These are phyloP conservation scores for Aegle marmelos DNA, from an alignment of 345 rosid species.

Conservation along the genomic window DNA sequence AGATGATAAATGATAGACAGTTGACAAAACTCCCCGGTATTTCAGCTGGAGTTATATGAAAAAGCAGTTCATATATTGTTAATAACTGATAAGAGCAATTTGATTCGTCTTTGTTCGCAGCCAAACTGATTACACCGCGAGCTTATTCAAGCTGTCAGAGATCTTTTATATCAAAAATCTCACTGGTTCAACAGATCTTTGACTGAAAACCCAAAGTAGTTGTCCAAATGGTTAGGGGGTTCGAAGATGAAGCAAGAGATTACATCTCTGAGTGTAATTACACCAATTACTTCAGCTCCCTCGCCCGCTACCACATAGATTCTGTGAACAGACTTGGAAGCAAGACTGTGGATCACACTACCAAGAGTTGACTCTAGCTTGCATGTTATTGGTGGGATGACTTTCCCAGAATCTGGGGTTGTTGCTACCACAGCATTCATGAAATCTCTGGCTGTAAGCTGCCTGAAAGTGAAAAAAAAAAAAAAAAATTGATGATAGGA, in stretches of 20 bases:
- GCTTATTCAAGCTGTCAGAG: not conserved
- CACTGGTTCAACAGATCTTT: conserved; percentile 54
- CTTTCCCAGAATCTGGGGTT: conserved; percentile 38
- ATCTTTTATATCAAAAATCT: conserved; percentile 13
- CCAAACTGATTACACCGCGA: not conserved
- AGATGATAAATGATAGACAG: conserved; percentile 38
- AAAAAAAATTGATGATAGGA: conserved; percentile 1
- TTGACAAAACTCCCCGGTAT: conserved; percentile 50
- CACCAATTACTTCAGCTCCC: conserved; percentile 62
- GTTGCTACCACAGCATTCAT: conserved; percentile 44
- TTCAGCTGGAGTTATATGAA: conserved; percentile 36
- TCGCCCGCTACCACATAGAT: conserved; percentile 52
- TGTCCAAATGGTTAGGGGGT: conserved; percentile 68
- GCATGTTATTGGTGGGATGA: conserved; percentile 64
- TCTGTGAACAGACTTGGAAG: conserved; percentile 68
- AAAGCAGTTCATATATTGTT: not conserved
- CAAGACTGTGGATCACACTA: conserved; percentile 62
- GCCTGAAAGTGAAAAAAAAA: conserved; percentile 34
- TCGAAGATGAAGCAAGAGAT: conserved; percentile 83
- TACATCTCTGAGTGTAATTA: conserved; percentile 85
- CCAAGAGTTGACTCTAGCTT: conserved; percentile 55
- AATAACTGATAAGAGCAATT: not conserved
- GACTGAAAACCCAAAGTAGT: conserved; percentile 52
- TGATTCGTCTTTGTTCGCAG: not conserved
- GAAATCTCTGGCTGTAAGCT: conserved; percentile 60